Conservation (phyloP, 495 filamentous ascomycete genomes). For the Neurospora sp. region DNA sequence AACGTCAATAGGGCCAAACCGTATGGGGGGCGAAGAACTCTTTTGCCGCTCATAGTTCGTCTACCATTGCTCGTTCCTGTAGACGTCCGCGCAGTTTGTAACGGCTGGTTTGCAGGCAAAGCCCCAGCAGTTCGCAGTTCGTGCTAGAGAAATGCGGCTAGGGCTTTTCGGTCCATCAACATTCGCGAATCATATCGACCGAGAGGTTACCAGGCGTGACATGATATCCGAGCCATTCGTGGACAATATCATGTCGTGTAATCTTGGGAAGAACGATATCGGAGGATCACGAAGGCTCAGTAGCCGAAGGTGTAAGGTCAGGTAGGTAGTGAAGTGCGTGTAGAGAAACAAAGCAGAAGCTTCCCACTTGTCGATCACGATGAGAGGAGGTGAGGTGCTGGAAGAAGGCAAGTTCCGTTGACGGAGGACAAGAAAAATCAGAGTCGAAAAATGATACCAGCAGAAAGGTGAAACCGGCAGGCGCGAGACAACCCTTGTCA, state of each 20-base stretch:
- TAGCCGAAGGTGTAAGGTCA: not conserved
- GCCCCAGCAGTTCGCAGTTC: not conserved
- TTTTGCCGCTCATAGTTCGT: not conserved
- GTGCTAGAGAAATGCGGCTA: slow-evolving; percentile 1
- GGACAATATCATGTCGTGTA: not conserved
- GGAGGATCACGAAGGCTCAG: not conserved
- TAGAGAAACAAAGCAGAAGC: not conserved
- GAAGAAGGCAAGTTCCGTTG: not conserved
- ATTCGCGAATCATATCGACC: not conserved
- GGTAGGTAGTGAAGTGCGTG: not conserved
- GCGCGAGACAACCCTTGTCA: not conserved
- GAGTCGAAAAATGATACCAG: not conserved
- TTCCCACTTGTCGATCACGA: not conserved
- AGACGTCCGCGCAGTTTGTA: slow-evolving; percentile 2
- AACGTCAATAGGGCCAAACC: not conserved
- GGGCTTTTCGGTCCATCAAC: slow-evolving; percentile 2
- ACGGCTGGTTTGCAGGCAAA: slow-evolving; percentile 4
- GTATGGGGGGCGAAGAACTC: not conserved
- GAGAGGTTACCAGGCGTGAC: not conserved
- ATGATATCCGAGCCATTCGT: not conserved
- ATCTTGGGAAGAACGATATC: not conserved
- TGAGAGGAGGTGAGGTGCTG: not conserved
- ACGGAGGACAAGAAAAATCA: not conserved
- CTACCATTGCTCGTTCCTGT: not conserved
- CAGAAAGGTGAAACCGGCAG: not conserved